phyloP scores from a whole-genome alignment of 352 stramenopile species.

The Globisporangium alternatum region DNA sequence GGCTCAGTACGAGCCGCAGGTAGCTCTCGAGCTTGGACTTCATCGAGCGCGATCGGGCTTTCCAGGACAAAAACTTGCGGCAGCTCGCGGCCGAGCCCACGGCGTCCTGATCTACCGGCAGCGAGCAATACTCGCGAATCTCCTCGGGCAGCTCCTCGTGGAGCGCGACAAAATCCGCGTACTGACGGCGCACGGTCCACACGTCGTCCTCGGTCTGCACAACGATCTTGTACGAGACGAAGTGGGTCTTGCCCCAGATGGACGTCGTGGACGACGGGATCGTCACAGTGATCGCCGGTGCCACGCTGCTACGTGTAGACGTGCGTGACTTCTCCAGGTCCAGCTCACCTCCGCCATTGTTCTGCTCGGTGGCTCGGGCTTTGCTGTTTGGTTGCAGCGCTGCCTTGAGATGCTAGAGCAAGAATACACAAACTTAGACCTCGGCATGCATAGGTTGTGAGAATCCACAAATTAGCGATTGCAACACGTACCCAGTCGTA shows the following conservation, averaged over 20 bases:
- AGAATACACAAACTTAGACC: neutral
- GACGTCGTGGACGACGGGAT: slow-evolving; percentile 68
- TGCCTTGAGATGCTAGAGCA: neutral
- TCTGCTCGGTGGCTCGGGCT: neutral
- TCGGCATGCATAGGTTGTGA: neutral
- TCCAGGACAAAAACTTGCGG: slow-evolving; percentile 58
- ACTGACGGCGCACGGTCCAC: slow-evolving; percentile 64
- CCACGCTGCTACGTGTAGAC: slow-evolving; percentile 23
- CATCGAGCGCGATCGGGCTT: slow-evolving; percentile 47
- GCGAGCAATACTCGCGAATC: slow-evolving; percentile 37
- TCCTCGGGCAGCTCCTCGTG: slow-evolving; percentile 56
- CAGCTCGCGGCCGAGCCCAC: slow-evolving; percentile 2
- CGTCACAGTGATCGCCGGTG: slow-evolving; percentile 38
- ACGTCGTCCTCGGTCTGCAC: slow-evolving; percentile 66
- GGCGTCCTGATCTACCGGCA: slow-evolving; percentile 41
- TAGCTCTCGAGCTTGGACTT: slow-evolving; percentile 70
- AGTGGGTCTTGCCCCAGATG: slow-evolving; percentile 68
- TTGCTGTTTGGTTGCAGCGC: neutral
- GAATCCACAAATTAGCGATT: neutral
- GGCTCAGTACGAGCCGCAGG: slow-evolving; percentile 46
- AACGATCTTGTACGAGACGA: slow-evolving; percentile 75
- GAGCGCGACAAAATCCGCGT: slow-evolving; percentile 60
- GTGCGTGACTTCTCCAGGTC: slow-evolving; percentile 9
- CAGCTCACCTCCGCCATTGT: neutral
- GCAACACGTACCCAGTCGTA: slow-evolving; percentile 24